Percentiles rank a stretch among this genome's conserved stretches.
phyloP scores from a whole-genome alignment of 345 rosid species.

The Combretum micranthum region DNA sequence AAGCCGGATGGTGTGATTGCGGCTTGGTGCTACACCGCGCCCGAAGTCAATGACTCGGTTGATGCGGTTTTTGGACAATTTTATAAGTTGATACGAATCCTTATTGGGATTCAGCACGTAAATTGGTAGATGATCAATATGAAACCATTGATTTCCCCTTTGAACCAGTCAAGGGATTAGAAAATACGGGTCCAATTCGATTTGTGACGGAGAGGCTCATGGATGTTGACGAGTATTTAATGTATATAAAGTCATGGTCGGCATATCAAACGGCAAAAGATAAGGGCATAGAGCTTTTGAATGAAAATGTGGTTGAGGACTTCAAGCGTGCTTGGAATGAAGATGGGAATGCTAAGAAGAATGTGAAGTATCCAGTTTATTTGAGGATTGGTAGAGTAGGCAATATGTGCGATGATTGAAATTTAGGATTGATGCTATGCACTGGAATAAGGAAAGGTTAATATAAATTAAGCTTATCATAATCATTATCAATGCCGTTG shows the following conservation, averaged over 20 bases:
- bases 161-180: slow-evolving; percentile 44
- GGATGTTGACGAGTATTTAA: slow-evolving; percentile 47
- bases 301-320: slow-evolving; percentile 23
- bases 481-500: too few relatives aligned
- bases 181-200: slow-evolving; percentile 46
- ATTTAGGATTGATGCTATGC: too few relatives aligned
- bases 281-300: slow-evolving; percentile 54
- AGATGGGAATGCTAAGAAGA: slow-evolving; percentile 28
- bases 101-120: slow-evolving; percentile 52
- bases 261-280: slow-evolving; percentile 66
- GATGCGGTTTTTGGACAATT: slow-evolving; percentile 45
- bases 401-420: not conserved
- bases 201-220: slow-evolving; percentile 44
- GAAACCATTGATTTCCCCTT: slow-evolving; percentile 56
- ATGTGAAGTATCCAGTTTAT: slow-evolving; percentile 48
- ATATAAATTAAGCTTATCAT: too few relatives aligned
- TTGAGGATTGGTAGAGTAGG: slow-evolving; percentile 65
- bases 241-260: slow-evolving; percentile 58
- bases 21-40: slow-evolving; percentile 80
- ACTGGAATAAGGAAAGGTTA: too few relatives aligned
- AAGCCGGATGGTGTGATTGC: slow-evolving; percentile 73
- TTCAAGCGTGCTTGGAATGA: slow-evolving; percentile 52
- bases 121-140: slow-evolving; percentile 55
- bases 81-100: slow-evolving; percentile 32
- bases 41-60: slow-evolving; percentile 40